A percentile compares a stretch with the other conserved stretches of the same genome.
Conservation (phyloP, 139 green algal genomes). For the Chlorella vulgaris region DNA sequence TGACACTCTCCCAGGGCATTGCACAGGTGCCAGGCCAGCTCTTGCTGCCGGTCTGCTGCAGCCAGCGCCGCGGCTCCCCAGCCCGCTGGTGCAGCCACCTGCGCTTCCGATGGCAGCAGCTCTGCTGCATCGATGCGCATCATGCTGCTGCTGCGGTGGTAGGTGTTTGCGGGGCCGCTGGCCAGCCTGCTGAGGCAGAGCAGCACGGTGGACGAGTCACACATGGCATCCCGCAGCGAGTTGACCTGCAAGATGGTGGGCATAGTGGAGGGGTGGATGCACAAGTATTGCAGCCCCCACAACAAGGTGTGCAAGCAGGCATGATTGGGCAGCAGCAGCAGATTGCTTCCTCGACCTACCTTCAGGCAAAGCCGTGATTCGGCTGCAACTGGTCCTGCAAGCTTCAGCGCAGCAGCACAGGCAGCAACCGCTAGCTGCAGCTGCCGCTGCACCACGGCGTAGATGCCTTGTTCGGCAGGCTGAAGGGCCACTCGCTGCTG, state of each 20-base stretch:
- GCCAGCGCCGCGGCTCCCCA: neutral
- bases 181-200: conserved; percentile 20
- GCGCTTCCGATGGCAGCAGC: neutral
- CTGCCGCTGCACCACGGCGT: conserved; percentile 13
- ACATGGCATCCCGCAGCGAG: neutral
- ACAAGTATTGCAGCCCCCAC: neutral
- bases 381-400: neutral
- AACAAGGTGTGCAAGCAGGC: neutral
- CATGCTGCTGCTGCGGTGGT: neutral
- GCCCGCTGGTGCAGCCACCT: neutral
- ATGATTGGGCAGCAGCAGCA: neutral
- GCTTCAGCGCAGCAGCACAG: neutral
- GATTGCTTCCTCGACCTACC: neutral
- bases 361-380: conserved; percentile 7
- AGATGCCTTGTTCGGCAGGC: conserved; percentile 1
- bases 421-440: neutral
- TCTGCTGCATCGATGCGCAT: too few relatives aligned
- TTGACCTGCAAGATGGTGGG: neutral
- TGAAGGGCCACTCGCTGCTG: neutral
- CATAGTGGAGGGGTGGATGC: neutral
- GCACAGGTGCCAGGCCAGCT: conserved; percentile 19
- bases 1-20: neutral
- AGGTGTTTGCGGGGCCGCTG: too few relatives aligned
- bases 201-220: conserved; percentile 3
- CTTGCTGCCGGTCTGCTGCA: neutral